These are phyloP conservation scores for Gonium pectorale DNA, from an alignment of 139 green algal genomes.

Conservation along the genomic window DNA sequence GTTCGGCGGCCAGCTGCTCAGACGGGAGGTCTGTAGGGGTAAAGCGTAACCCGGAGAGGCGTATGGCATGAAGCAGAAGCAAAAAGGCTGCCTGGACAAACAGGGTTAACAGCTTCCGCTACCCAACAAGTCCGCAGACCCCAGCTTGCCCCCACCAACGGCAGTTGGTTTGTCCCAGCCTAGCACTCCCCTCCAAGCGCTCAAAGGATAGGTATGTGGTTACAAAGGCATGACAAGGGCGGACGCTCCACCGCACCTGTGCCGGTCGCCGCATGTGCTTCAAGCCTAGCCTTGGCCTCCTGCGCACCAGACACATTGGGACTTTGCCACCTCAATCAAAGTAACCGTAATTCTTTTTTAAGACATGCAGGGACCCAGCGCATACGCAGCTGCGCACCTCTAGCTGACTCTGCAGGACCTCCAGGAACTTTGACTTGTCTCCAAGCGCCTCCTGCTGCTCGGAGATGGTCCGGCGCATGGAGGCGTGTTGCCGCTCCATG, in stretches of 20 bases:
- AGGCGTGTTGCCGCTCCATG: constrained; percentile 22
- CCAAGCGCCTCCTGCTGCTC: constrained; percentile 31
- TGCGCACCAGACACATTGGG: background rate
- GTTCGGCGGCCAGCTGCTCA: constrained; percentile 1
- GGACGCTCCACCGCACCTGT: too few species aligned
- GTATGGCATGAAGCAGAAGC: too few species aligned
- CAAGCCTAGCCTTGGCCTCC: background rate
- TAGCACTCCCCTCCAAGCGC: too few species aligned
- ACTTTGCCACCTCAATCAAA: too few species aligned
- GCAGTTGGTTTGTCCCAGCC: too few species aligned
- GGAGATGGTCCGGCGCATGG: constrained; percentile 15
- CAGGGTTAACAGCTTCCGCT: too few species aligned
- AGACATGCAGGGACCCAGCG: background rate
- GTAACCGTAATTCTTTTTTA: background rate
- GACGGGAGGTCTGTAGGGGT: background rate
- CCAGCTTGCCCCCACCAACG: too few species aligned
- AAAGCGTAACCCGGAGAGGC: too few species aligned
- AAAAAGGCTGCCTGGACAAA: too few species aligned
- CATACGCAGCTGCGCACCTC: constrained; percentile 1
- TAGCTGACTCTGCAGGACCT: constrained; percentile 24
- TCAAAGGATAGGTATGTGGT: too few species aligned
- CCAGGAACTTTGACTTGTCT: constrained; percentile 25
- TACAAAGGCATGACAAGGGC: too few species aligned
- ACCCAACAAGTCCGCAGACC: too few species aligned
- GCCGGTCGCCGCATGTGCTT: background rate